phyloP scores from a whole-genome alignment of 345 rosid species.

The Lenwebbia sp. region DNA sequence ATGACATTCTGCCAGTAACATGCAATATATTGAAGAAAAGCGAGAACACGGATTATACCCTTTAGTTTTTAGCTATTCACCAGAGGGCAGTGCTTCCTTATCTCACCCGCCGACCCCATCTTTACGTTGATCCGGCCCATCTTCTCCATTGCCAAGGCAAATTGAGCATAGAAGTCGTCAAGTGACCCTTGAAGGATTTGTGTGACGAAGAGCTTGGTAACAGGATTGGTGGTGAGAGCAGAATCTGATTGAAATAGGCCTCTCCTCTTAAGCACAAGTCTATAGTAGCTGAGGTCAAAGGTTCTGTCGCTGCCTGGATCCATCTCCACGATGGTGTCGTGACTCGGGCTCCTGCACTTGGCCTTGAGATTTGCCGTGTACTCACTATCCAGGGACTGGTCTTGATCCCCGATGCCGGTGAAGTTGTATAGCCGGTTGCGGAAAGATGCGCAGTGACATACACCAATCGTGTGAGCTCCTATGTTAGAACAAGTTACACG shows the following conservation, averaged over 20 bases:
- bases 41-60: neutral
- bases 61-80: conserved; percentile 17
- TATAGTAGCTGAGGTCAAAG: conserved; percentile 68
- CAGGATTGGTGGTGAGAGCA: conserved; percentile 45
- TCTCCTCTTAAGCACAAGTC: conserved; percentile 40
- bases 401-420: conserved; percentile 47
- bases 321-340: conserved; percentile 61
- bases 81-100: conserved; percentile 58
- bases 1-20: neutral
- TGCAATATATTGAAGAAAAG: neutral
- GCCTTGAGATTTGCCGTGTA: conserved; percentile 63
- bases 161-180: conserved; percentile 41
- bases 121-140: conserved; percentile 59
- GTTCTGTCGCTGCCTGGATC: conserved; percentile 68
- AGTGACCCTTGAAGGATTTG: conserved; percentile 41
- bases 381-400: conserved; percentile 54
- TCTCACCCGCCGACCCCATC: conserved; percentile 59
- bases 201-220: conserved; percentile 28
- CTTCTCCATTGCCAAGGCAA: conserved; percentile 68
- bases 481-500: neutral
- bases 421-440: conserved; percentile 56
- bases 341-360: conserved; percentile 44
- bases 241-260: conserved; percentile 76
- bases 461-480: conserved; percentile 86
- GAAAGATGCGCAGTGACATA: conserved; percentile 59